phyloP scores from a whole-genome alignment of 805 yeast genomes.

The Hanseniaspora pseudoguilliermondii region DNA sequence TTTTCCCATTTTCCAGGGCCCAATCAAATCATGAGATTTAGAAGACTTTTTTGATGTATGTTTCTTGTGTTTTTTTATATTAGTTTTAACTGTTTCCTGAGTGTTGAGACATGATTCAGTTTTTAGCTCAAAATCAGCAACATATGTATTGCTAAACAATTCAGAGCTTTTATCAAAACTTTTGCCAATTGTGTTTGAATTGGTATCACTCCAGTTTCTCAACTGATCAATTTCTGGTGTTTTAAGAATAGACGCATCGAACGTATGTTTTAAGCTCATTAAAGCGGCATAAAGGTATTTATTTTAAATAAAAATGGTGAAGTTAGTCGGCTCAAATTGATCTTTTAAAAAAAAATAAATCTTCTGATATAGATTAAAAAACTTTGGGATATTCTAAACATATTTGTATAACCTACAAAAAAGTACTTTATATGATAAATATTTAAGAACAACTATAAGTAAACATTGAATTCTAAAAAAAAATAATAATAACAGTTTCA shows the following conservation, averaged over 20 bases:
- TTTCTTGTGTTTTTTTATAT: neutral
- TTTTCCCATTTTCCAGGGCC: slow-evolving; percentile 74
- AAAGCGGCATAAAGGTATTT: neutral
- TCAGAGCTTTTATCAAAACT: neutral
- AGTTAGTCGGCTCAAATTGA: too few species aligned
- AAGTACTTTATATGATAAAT: too few species aligned
- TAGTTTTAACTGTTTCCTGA: neutral
- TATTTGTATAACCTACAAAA: too few species aligned
- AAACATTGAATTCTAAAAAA: neutral
- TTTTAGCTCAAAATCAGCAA: neutral
- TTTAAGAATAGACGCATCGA: neutral
- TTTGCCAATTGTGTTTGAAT: neutral
- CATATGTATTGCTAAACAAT: neutral
- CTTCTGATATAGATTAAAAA: too few species aligned
- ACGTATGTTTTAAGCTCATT: neutral
- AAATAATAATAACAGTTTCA: neutral
- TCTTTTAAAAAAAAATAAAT: too few species aligned
- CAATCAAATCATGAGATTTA: slow-evolving; percentile 37
- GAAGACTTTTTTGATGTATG: slow-evolving; percentile 15
- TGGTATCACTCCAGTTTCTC: neutral
- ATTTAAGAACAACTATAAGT: too few species aligned
- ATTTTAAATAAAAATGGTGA: neutral
- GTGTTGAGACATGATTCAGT: neutral
- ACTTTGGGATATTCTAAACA: too few species aligned
- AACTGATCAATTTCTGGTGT: slow-evolving; percentile 4